A percentile compares a stretch with the other conserved stretches of the same genome.
Evolutionary conservation across 1,139 yeast species (phyloP).

Genomic region (Taphrina wiesneri): DNA sequence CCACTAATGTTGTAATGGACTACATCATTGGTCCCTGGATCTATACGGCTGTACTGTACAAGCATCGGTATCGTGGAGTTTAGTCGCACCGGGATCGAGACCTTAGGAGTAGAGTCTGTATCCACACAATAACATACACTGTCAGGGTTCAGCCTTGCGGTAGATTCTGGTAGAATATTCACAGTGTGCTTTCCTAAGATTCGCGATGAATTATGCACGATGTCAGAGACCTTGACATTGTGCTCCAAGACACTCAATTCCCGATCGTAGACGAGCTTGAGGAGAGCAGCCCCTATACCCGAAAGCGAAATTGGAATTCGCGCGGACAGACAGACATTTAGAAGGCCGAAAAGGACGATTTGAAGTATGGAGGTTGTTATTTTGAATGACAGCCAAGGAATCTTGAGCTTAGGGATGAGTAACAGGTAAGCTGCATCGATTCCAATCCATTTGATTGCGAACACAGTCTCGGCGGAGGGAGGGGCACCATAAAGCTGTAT

Average conservation of each 20-base stretch:
- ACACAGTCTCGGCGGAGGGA: constrained; percentile 51
- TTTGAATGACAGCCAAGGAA: constrained; percentile 67
- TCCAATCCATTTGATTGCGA: constrained; percentile 67
- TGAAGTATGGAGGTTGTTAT: constrained; percentile 47
- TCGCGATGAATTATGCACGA: constrained; percentile 66
- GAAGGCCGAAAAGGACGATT: constrained; percentile 45
- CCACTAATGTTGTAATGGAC: constrained; percentile 58
- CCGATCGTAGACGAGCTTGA: constrained; percentile 56
- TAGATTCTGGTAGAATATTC: constrained; percentile 86
- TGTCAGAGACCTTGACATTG: constrained; percentile 48
- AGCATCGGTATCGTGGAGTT: constrained; percentile 76
- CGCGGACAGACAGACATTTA: constrained; percentile 49
- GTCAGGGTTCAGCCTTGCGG: constrained; percentile 80
- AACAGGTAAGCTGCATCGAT: constrained; percentile 72
- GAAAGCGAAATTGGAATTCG: constrained; percentile 51
- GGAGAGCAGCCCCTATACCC: constrained; percentile 52
- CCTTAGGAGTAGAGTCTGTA: constrained; percentile 40
- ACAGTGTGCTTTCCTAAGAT: constrained; percentile 84
- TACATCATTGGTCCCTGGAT: constrained; percentile 57
- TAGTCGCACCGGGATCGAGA: constrained; percentile 68
- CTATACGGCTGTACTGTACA: constrained; percentile 64
- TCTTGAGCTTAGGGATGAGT: constrained; percentile 67
- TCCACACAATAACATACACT: constrained; percentile 65
- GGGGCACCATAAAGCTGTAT: constrained; percentile 53
- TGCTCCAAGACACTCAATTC: constrained; percentile 71